Conservation (phyloP, 768 basidiomycete species). For the Psilocybe azurescens region DNA sequence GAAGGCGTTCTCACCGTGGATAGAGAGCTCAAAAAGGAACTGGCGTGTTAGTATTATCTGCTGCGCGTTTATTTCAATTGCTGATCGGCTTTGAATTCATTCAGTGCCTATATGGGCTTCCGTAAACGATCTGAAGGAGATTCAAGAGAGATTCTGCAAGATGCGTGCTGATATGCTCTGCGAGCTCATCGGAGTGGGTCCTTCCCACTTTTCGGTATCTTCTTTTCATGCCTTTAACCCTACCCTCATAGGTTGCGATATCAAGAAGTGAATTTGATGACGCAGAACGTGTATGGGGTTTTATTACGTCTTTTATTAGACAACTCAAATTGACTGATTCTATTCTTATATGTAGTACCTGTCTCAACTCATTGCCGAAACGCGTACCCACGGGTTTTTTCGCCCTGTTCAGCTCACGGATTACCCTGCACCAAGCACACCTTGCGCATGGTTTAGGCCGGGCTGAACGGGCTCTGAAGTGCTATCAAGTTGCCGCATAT, state of each 20-base stretch:
- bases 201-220: neutral
- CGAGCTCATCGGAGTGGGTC: slow-evolving; percentile 67
- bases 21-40: slow-evolving; percentile 48
- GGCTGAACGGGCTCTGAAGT: slow-evolving; percentile 55
- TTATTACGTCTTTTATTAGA: slow-evolving; percentile 2
- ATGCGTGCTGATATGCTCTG: slow-evolving; percentile 76
- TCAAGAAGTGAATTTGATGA: slow-evolving; percentile 71
- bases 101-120: slow-evolving; percentile 64
- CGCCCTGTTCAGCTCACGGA: slow-evolving; percentile 57
- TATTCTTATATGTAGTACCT: slow-evolving; percentile 15
- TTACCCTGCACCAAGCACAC: slow-evolving; percentile 73
- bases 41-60: slow-evolving; percentile 37
- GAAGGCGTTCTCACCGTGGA: slow-evolving; percentile 63
- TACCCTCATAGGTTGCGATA: slow-evolving; percentile 54
- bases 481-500: slow-evolving; percentile 66
- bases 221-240: neutral
- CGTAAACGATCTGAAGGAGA: slow-evolving; percentile 49
- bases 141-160: slow-evolving; percentile 55
- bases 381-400: slow-evolving; percentile 64
- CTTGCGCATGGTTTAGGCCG: slow-evolving; percentile 71
- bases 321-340: neutral
- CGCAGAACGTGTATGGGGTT: slow-evolving; percentile 56
- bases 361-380: slow-evolving; percentile 58
- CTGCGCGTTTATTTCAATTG: neutral
- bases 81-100: neutral